Percentiles rank a stretch among this genome's conserved stretches.
These are phyloP conservation scores for Paradendryphiella salina DNA, from an alignment of 2,329 filamentous ascomycete species.

Conservation along the genomic window DNA sequence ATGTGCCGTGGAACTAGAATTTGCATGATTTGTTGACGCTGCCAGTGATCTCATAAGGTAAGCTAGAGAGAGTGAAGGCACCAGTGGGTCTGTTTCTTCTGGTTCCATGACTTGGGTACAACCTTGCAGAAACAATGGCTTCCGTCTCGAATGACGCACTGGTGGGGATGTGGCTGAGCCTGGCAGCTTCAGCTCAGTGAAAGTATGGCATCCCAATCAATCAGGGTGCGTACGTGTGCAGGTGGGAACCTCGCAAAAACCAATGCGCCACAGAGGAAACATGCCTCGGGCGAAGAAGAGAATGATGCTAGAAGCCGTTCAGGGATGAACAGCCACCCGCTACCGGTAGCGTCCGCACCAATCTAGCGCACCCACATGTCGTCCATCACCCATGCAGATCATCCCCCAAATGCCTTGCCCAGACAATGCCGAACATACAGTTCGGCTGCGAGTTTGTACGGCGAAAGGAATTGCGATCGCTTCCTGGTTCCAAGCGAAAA, in stretches of 20 bases:
- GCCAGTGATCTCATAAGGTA: neutral
- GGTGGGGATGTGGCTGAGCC: neutral
- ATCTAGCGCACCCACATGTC: neutral
- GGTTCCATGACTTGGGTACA: neutral
- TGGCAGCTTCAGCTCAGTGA: neutral
- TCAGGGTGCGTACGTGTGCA: neutral
- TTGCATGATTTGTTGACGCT: neutral
- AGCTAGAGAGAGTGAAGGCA: neutral
- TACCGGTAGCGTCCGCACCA: constrained; percentile 8
- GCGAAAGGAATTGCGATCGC: neutral
- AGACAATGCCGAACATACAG: neutral
- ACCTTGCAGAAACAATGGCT: neutral
- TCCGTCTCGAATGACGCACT: neutral
- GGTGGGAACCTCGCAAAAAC: neutral
- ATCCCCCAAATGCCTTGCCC: neutral
- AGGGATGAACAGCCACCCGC: constrained; percentile 1
- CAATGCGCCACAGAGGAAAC: neutral
- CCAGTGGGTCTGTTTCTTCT: neutral
- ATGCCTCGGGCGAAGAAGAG: neutral
- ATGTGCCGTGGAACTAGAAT: neutral
- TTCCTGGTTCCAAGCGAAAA: neutral
- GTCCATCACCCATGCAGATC: constrained; percentile 4
- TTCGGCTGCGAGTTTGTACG: neutral
- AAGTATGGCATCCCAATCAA: no score
- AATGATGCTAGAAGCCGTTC: neutral